Conservation (phyloP, 805 yeast genomes). For the Schizosaccharomyces japonicus region DNA sequence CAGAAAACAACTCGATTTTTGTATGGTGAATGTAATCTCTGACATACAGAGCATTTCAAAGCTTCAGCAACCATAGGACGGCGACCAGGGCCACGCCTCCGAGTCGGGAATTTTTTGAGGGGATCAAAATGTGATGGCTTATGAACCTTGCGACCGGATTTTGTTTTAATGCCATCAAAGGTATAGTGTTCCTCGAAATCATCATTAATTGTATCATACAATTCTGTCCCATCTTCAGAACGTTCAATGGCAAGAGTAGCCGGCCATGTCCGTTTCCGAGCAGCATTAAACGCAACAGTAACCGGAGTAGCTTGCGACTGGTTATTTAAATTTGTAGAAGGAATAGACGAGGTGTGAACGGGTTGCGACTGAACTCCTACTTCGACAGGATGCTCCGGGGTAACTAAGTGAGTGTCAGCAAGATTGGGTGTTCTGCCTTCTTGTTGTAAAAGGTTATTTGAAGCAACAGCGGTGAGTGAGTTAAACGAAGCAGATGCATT, state of each 20-base stretch:
- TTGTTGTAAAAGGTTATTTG: too few species aligned
- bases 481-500: not conserved
- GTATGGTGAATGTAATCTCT: conserved; percentile 17
- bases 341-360: not conserved
- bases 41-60: conserved; percentile 18
- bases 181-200: conserved; percentile 9
- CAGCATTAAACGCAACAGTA: not conserved
- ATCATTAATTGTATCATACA: too few species aligned
- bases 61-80: conserved; percentile 10
- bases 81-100: conserved; percentile 6
- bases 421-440: too few species aligned
- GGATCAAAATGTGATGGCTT: conserved; percentile 10
- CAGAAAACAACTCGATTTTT: conserved; percentile 19
- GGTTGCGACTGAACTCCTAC: not conserved
- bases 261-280: not conserved
- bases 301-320: not conserved
- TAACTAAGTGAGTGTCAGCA: not conserved
- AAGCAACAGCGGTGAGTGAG: not conserved
- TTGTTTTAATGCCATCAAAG: conserved; percentile 11
- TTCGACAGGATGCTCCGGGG: not conserved
- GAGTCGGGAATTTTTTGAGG: not conserved
- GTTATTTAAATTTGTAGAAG: not conserved
- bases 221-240: conserved; percentile 5
- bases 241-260: conserved; percentile 2
- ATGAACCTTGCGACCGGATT: conserved; percentile 11